Percentiles rank a stretch among this genome's conserved stretches.
Evolutionary conservation across 2,329 filamentous ascomycete genomes (phyloP).

Genomic region (Arthrocladium fulminans): DNA sequence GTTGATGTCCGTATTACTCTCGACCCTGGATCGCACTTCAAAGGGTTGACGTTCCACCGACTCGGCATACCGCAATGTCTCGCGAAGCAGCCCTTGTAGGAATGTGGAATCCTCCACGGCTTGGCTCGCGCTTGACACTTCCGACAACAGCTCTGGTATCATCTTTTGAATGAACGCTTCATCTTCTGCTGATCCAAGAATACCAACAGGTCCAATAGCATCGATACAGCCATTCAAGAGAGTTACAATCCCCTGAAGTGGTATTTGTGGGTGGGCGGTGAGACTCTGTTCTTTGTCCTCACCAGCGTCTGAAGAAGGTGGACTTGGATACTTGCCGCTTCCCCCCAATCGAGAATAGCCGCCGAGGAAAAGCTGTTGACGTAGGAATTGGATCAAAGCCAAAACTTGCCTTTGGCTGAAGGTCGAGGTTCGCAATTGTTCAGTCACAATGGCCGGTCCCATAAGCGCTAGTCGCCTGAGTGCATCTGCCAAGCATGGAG

Average conservation of each 20-base stretch:
- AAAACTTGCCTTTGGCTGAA: constrained; percentile 16
- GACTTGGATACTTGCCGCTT: constrained; percentile 28
- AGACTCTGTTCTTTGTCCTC: constrained; percentile 18
- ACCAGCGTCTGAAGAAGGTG: constrained; percentile 26
- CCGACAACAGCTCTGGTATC: constrained; percentile 40
- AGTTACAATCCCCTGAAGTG: constrained; percentile 32
- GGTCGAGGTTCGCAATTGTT: constrained; percentile 11
- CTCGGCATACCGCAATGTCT: constrained; percentile 36
- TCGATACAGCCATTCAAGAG: constrained; percentile 39
- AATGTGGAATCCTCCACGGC: constrained; percentile 41
- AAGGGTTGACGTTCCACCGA: constrained; percentile 19
- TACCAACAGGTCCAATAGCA: constrained; percentile 38
- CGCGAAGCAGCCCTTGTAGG: constrained; percentile 38
- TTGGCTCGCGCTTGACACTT: constrained; percentile 39
- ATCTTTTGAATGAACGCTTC: constrained; percentile 32
- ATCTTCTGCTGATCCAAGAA: constrained; percentile 28
- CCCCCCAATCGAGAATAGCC: constrained; percentile 19
- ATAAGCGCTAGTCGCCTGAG: constrained; percentile 6
- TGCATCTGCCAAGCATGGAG: constrained; percentile 1
- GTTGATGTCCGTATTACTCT: constrained; percentile 4
- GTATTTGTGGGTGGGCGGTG: constrained; percentile 25
- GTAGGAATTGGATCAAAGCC: constrained; percentile 24
- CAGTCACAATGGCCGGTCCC: constrained; percentile 5
- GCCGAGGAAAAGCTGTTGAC: constrained; percentile 22
- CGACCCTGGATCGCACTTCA: constrained; percentile 6